Conservation (phyloP, 495 filamentous ascomycete genomes). For the Cairneyella variabilis region DNA sequence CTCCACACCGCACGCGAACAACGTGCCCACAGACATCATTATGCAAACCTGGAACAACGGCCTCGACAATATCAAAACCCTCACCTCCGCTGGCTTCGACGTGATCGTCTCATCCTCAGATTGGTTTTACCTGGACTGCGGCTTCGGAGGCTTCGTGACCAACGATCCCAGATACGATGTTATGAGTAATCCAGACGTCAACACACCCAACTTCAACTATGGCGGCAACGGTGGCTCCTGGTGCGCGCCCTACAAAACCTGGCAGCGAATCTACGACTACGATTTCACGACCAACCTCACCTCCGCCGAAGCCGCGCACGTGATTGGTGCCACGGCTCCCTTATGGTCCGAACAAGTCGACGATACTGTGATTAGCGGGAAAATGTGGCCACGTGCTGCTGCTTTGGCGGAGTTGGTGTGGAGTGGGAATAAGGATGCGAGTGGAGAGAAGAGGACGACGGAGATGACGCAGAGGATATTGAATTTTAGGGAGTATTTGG, state of each 20-base stretch:
- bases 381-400: conserved; percentile 54
- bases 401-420: conserved; percentile 51
- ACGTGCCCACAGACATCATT: conserved; percentile 48
- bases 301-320: conserved; percentile 35
- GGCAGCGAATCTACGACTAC: conserved; percentile 59
- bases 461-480: conserved; percentile 50
- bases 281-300: conserved; percentile 52
- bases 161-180: conserved; percentile 54
- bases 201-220: conserved; percentile 46
- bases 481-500: conserved; percentile 55
- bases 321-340: conserved; percentile 47
- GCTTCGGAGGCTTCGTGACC: conserved; percentile 47
- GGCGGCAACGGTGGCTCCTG: conserved; percentile 50
- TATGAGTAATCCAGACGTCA: conserved; percentile 39
- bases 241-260: conserved; percentile 58
- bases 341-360: conserved; percentile 55
- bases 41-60: conserved; percentile 56
- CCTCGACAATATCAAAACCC: conserved; percentile 45
- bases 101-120: conserved; percentile 51
- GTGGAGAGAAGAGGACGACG: conserved; percentile 47
- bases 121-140: conserved; percentile 56
- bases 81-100: conserved; percentile 48
- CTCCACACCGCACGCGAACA: conserved; percentile 33
- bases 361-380: conserved; percentile 42
- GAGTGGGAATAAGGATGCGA: conserved; percentile 44